Conservation (phyloP, 116 monocot genomes). For the Dioscorea cayenensis region DNA sequence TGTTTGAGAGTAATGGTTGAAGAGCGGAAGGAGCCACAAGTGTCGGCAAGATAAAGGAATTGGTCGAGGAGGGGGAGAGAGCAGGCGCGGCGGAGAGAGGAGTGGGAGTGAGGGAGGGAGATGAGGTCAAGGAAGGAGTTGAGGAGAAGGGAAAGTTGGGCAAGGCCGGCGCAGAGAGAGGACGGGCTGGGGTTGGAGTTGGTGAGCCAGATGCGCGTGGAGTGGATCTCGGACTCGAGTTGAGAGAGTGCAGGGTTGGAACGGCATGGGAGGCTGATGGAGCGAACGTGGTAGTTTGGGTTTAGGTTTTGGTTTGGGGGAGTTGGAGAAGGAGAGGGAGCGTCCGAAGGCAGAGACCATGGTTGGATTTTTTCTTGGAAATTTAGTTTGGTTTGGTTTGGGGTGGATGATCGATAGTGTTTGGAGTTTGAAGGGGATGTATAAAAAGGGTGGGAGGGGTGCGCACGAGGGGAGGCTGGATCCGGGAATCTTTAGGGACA, state of each 20-base stretch:
- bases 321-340: neutral
- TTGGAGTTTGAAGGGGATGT: too few relatives aligned
- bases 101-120: conserved; percentile 29
- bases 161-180: conserved; percentile 12
- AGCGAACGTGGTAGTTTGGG: conserved; percentile 17
- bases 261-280: conserved; percentile 36
- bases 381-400: too few relatives aligned
- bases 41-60: conserved; percentile 41
- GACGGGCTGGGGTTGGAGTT: neutral
- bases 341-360: conserved; percentile 2
- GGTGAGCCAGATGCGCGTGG: conserved; percentile 7
- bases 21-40: conserved; percentile 30
- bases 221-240: conserved; percentile 14
- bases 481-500: too few relatives aligned
- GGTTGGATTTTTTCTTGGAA: too few relatives aligned
- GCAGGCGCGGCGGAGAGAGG: conserved; percentile 14
- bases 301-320: neutral
- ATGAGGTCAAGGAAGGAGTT: conserved; percentile 27
- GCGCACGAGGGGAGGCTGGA: too few relatives aligned
- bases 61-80: conserved; percentile 30
- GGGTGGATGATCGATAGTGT: too few relatives aligned
- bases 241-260: conserved; percentile 49
- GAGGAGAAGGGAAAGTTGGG: conserved; percentile 16
- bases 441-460: too few relatives aligned
- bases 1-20: conserved; percentile 24